A percentile compares a stretch with the other conserved stretches of the same genome.
Conservation (phyloP, 208 protist species). For the Trypanosoma melophagium region DNA sequence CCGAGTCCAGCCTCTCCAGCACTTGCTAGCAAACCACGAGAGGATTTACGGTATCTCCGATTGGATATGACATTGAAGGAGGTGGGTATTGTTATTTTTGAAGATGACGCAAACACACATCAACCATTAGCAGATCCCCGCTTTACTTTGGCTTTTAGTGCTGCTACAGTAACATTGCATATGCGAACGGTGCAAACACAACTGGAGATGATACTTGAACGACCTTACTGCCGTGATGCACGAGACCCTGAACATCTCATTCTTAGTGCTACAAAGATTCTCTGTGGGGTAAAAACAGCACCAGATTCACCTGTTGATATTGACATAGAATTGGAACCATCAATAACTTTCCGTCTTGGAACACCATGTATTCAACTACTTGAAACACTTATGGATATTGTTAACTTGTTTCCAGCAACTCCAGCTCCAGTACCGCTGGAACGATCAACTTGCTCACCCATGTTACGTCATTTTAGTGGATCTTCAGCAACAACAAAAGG, state of each 20-base stretch:
- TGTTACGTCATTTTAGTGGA: background rate
- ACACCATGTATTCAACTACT: slow-evolving; percentile 80
- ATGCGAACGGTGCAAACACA: slow-evolving; percentile 46
- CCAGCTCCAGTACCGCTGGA: slow-evolving; percentile 21
- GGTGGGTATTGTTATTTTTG: slow-evolving; percentile 66
- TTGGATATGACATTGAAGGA: slow-evolving; percentile 61
- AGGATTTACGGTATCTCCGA: slow-evolving; percentile 49
- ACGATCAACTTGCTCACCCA: background rate
- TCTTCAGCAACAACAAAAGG: background rate
- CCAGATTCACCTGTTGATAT: slow-evolving; percentile 40
- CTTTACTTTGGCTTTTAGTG: slow-evolving; percentile 57
- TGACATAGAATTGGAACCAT: slow-evolving; percentile 33
- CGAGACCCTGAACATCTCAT: slow-evolving; percentile 43
- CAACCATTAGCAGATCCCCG: slow-evolving; percentile 30
- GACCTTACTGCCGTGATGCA: slow-evolving; percentile 49
- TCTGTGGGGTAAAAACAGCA: slow-evolving; percentile 42
- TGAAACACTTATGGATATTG: slow-evolving; percentile 77
- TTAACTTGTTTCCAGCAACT: slow-evolving; percentile 55
- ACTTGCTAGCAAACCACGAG: background rate
- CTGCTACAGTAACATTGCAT: slow-evolving; percentile 57
- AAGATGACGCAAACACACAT: slow-evolving; percentile 56
- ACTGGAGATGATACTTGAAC: slow-evolving; percentile 47
- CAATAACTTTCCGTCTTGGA: slow-evolving; percentile 52
- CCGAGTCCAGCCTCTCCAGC: background rate
- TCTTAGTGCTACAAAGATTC: slow-evolving; percentile 39